These are phyloP conservation scores for Adansonia gregorii DNA, from an alignment of 441 rosid species.

Conservation along the genomic window DNA sequence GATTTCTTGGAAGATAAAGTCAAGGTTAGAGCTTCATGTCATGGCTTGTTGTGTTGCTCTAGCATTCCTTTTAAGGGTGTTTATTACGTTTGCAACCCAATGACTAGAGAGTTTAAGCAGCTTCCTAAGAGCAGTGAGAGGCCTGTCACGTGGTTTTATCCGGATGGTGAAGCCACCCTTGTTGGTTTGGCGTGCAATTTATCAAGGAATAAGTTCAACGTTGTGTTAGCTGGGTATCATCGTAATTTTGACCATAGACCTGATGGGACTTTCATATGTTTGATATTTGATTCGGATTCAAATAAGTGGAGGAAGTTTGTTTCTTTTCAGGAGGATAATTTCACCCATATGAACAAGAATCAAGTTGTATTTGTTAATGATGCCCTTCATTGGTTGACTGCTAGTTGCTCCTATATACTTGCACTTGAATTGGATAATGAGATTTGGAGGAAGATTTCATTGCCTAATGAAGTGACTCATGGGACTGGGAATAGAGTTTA, in stretches of 20 bases:
- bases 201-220: conserved; percentile 47
- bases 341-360: conserved; percentile 78
- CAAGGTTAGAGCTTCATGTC: conserved; percentile 74
- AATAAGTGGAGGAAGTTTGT: conserved; percentile 85
- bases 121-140: conserved; percentile 76
- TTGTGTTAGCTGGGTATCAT: conserved; percentile 80
- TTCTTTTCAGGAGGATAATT: conserved; percentile 59
- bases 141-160: conserved; percentile 72
- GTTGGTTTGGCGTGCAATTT: conserved; percentile 74
- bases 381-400: conserved; percentile 78
- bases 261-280: conserved; percentile 72
- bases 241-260: conserved; percentile 76
- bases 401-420: conserved; percentile 57
- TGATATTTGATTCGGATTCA: conserved; percentile 72
- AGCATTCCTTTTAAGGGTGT: conserved; percentile 76
- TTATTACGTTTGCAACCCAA: conserved; percentile 82
- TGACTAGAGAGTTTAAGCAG: conserved; percentile 64
- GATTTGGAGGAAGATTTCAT: conserved; percentile 67
- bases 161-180: conserved; percentile 78
- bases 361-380: conserved; percentile 77
- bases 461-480: conserved; percentile 63
- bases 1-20: conserved; percentile 74
- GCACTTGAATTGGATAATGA: conserved; percentile 62
- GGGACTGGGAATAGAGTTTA: conserved; percentile 59
- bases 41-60: conserved; percentile 87